A percentile compares a stretch with the other conserved stretches of the same genome.
Conservation (phyloP, 306 rosid genomes). For the Trichosanthes cucumerina region DNA sequence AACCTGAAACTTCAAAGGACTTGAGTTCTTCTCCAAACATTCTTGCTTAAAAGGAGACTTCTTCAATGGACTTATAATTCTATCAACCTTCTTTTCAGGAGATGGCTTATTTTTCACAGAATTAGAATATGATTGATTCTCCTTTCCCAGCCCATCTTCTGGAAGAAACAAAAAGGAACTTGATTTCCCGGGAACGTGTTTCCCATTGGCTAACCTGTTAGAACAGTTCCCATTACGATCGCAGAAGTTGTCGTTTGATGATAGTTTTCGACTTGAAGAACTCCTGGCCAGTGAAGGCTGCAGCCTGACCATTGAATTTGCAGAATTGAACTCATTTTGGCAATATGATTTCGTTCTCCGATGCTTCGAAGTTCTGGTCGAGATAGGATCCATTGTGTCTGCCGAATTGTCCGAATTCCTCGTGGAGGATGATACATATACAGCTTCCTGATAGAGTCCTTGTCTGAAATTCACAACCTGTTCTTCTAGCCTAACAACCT, state of each 20-base stretch:
- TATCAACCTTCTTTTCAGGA: slow-evolving; percentile 46
- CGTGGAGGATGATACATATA: slow-evolving; percentile 41
- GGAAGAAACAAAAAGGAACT: slow-evolving; percentile 28
- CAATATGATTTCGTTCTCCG: slow-evolving; percentile 66
- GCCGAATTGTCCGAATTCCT: slow-evolving; percentile 39
- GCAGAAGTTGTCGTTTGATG: slow-evolving; percentile 24
- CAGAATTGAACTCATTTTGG: slow-evolving; percentile 47
- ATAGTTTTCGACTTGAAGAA: slow-evolving; percentile 55
- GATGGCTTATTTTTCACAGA: slow-evolving; percentile 42
- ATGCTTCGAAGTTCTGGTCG: slow-evolving; percentile 45
- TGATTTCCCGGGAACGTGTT: slow-evolving; percentile 29
- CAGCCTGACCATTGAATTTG: slow-evolving; percentile 21
- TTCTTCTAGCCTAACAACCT: slow-evolving; percentile 71
- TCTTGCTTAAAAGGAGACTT: slow-evolving; percentile 44
- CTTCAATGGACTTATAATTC: slow-evolving; percentile 36
- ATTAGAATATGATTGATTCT: slow-evolving; percentile 40
- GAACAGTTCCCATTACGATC: slow-evolving; percentile 28
- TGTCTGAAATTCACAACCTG: slow-evolving; percentile 75
- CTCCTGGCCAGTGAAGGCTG: slow-evolving; percentile 68
- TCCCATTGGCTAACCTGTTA: slow-evolving; percentile 25
- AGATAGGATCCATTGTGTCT: slow-evolving; percentile 30
- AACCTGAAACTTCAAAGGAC: slow-evolving; percentile 49
- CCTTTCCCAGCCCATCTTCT: slow-evolving; percentile 65
- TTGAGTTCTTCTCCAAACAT: slow-evolving; percentile 32
- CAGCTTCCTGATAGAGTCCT: slow-evolving; percentile 82